Evolutionary conservation across 495 filamentous ascomycete genomes (phyloP), one percentile per base, ranked within the genome.

Genomic region (Collariella sp.): DNA sequence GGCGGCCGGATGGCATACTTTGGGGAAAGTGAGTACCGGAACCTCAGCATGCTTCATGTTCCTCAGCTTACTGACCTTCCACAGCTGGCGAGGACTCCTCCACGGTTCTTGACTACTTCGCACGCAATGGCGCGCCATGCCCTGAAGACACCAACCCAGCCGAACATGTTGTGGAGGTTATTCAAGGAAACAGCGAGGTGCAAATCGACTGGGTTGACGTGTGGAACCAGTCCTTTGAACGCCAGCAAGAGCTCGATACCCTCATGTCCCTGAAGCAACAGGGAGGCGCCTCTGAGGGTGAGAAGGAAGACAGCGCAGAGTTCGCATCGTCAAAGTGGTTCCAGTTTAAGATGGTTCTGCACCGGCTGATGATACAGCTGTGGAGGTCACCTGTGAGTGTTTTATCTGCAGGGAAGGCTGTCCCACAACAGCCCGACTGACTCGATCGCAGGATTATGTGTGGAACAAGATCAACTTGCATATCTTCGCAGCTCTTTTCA

Each of bases 91-190:
- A 66, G 7, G 71, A 78, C 51, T 71, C 69, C 3, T 50, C 62
- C 26, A 68, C 57, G 0, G 56, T 75, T 33, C 60, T 70, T 10
- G 26, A 59, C 2, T 75, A 75, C 40, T 74, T 72, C 56, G 82
- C 89, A 62, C 67, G 69, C 16, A 84, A 90, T 54, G 88, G 89
- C 24, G 82, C 81, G 3, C 71, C 10, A 79, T 91, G 86, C 61
- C 78, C 80, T 6, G 60, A 59, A 0, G 78, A 83, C 16, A 84
- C 80, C 18, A 91, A 83, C 61, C 72, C 72, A 18, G 88, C 88
- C 3, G 88, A 94, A 68, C 93, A 84, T 80, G 89, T 94, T 83
- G 75, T 93, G 31, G 86, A 90, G 62, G 80, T 86, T 24, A 88
- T 88, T 63, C 85, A 84, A 46, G 84, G 84, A 26, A 34, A 34